phyloP scores from a whole-genome alignment of 78 protist species.

The Dictyostelium intermedium region DNA sequence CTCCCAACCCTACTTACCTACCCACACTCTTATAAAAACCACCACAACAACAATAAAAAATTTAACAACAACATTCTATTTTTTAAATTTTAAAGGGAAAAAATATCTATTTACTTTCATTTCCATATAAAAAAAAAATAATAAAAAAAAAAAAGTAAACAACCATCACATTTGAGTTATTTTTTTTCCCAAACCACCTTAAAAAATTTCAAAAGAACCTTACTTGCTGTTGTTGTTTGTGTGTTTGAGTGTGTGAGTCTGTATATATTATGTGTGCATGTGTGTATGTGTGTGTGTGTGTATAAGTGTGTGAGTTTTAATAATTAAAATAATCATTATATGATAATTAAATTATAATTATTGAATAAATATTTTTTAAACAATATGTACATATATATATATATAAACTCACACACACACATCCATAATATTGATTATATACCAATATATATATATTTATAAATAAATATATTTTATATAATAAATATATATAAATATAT shows the following conservation, averaged over 20 bases:
- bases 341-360: neutral
- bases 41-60: constrained; percentile 1
- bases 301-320: neutral
- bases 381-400: neutral
- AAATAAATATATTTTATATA: too few species aligned
- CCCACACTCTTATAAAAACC: neutral
- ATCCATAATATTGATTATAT: too few species aligned
- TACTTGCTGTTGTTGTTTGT: neutral
- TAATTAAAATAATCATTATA: too few species aligned
- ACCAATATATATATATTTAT: too few species aligned
- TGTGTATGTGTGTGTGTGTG: neutral
- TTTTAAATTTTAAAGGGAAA: neutral
- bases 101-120: neutral
- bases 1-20: neutral
- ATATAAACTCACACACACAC: too few species aligned
- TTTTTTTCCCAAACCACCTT: neutral
- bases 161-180: neutral
- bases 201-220: neutral
- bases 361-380: too few species aligned
- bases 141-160: neutral
- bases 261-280: too few species aligned
- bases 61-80: neutral
- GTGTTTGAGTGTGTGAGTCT: too few species aligned
- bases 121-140: neutral
- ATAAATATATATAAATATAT: too few species aligned